Conservation (phyloP, 2,329 filamentous ascomycete genomes). For the Penicillium fuscoglaucum region DNA sequence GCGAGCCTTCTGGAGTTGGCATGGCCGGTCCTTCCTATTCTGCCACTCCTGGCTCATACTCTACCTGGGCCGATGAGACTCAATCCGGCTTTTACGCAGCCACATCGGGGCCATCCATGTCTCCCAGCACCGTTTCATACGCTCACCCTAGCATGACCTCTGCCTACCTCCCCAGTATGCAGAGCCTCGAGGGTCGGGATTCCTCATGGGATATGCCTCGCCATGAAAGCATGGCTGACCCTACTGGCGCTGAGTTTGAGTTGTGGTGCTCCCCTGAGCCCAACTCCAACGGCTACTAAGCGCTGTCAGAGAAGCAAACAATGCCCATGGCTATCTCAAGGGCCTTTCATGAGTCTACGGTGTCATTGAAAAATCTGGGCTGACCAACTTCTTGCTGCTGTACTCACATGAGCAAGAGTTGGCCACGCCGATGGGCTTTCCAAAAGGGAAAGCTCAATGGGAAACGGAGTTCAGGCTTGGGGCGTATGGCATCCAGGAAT, state of each 20-base stretch:
- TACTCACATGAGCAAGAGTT: not conserved
- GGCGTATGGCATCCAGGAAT: not conserved
- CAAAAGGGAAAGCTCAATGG: constrained; percentile 3
- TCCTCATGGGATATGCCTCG: constrained; percentile 13
- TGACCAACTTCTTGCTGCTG: constrained; percentile 1
- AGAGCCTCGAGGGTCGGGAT: constrained; percentile 9
- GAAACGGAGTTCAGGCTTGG: constrained; percentile 5
- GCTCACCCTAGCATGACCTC: not conserved
- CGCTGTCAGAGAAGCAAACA: not conserved
- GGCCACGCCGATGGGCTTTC: constrained; percentile 15
- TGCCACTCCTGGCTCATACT: constrained; percentile 1
- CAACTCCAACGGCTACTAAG: constrained; percentile 6
- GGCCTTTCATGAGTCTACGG: not conserved
- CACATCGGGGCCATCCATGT: not conserved
- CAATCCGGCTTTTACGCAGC: not conserved
- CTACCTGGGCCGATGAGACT: constrained; percentile 11
- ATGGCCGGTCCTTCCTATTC: constrained; percentile 4
- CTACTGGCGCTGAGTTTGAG: constrained; percentile 8
- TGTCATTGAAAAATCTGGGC: constrained; percentile 1
- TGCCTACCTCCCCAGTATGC: constrained; percentile 13
- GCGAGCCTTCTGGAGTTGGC: constrained; percentile 19
- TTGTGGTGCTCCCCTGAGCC: constrained; percentile 10
- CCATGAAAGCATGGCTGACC: constrained; percentile 7
- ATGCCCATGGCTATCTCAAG: not conserved
- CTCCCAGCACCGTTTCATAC: constrained; percentile 15